Evolutionary conservation across 139 green algal genomes (phyloP).

Genomic region (Chlorella sp.): DNA sequence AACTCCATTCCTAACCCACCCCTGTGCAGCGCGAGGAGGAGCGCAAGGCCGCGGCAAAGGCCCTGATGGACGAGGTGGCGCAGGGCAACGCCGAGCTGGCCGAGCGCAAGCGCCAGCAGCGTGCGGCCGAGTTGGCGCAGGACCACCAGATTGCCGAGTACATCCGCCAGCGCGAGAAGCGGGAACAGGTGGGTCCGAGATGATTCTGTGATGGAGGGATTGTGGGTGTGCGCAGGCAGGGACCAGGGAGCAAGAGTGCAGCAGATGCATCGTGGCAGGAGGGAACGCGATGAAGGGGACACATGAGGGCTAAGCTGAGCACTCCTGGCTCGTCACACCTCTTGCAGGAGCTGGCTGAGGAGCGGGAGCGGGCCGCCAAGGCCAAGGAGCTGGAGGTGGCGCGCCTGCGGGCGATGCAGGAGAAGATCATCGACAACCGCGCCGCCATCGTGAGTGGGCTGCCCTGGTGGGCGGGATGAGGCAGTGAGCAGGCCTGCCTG

Average conservation of each 20-base stretch:
- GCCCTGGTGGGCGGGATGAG: too few relatives aligned
- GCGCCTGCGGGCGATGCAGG: constrained; percentile 32
- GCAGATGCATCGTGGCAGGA: too few relatives aligned
- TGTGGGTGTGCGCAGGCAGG: too few relatives aligned
- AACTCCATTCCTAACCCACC: background rate
- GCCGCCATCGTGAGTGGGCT: constrained; percentile 4
- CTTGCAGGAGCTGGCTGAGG: constrained; percentile 30
- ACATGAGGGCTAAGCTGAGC: background rate
- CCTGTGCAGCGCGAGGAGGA: constrained; percentile 23
- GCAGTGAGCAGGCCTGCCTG: too few relatives aligned
- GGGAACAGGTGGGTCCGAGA: constrained; percentile 14
- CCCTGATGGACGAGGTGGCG: constrained; percentile 29
- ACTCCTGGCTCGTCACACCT: background rate
- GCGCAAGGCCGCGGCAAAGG: constrained; percentile 10
- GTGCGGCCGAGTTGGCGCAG: constrained; percentile 18
- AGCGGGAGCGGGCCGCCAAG: constrained; percentile 27
- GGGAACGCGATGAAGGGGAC: too few relatives aligned
- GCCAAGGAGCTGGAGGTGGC: constrained; percentile 41
- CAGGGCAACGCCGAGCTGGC: constrained; percentile 3
- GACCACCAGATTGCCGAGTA: constrained; percentile 16
- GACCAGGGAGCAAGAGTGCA: too few relatives aligned
- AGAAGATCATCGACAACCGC: constrained; percentile 36
- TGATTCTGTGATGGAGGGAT: too few relatives aligned
- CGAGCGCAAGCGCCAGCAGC: constrained; percentile 12
- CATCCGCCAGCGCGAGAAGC: constrained; percentile 11